Percentiles rank a stretch among this genome's conserved stretches.
Conservation (phyloP, 345 rosid species). For the Psidium friedrichsthalianum region DNA sequence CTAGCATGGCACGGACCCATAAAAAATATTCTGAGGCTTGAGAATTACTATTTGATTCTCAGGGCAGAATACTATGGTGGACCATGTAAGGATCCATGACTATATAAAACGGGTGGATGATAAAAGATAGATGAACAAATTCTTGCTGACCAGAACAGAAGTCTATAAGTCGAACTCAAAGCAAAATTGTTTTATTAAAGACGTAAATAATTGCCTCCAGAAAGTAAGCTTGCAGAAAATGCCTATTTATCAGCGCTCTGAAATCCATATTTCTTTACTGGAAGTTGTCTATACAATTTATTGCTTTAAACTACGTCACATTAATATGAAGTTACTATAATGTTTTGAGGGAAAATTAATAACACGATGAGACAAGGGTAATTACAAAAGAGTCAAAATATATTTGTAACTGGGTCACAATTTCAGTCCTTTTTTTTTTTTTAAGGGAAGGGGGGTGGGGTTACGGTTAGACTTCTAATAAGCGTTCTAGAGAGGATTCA, state of each 20-base stretch:
- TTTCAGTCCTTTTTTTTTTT: too few species aligned
- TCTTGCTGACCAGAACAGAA: background rate
- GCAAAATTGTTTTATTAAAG: background rate
- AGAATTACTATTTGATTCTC: too few species aligned
- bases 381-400: too few species aligned
- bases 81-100: background rate
- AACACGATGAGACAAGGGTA: background rate
- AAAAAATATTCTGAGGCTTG: background rate
- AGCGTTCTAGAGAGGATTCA: background rate
- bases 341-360: too few species aligned
- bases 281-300: background rate
- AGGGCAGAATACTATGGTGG: background rate
- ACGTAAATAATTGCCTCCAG: background rate
- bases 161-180: background rate
- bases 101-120: background rate
- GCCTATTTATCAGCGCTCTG: background rate
- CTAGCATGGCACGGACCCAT: background rate
- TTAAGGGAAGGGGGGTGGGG: too few species aligned
- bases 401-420: too few species aligned
- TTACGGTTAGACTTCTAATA: too few species aligned
- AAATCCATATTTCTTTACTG: background rate
- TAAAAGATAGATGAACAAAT: background rate
- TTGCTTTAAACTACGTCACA: background rate
- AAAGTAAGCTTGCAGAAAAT: background rate
- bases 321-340: background rate